phyloP scores from a whole-genome alignment of 2,329 filamentous ascomycete species.

The Cladophialophora yegresii region DNA sequence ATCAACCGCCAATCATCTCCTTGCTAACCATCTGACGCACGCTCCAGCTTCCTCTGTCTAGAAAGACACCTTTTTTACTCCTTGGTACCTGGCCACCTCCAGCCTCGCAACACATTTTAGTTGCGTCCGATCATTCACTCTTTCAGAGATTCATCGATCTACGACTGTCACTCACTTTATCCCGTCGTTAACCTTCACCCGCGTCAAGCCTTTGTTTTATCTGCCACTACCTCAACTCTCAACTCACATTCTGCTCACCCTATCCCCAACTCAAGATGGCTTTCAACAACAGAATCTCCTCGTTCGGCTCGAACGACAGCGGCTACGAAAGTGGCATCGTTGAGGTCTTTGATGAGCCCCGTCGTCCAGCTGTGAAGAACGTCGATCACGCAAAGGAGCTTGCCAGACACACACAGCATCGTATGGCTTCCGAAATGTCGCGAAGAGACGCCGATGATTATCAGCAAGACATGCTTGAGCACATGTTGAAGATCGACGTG shows the following conservation, averaged over 20 bases:
- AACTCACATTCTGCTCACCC: neutral
- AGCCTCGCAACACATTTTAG: conserved; percentile 38
- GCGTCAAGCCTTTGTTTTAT: conserved; percentile 4
- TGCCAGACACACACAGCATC: conserved; percentile 79
- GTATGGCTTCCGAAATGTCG: conserved; percentile 86
- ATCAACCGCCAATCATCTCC: conserved; percentile 16
- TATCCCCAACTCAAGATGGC: conserved; percentile 51
- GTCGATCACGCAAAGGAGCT: conserved; percentile 77
- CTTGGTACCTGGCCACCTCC: conserved; percentile 36
- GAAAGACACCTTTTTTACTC: conserved; percentile 27
- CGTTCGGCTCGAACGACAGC: conserved; percentile 56
- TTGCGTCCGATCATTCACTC: conserved; percentile 34
- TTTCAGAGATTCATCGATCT: conserved; percentile 25
- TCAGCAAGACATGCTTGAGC: conserved; percentile 87
- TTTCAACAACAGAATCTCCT: conserved; percentile 53
- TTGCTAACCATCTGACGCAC: conserved; percentile 26
- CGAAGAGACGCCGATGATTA: conserved; percentile 84
- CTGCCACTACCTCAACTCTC: conserved; percentile 12
- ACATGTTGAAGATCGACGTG: conserved; percentile 93
- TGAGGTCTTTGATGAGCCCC: conserved; percentile 56
- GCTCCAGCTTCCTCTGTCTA: conserved; percentile 31
- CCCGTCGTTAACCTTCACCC: conserved; percentile 27
- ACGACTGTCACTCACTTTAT: conserved; percentile 36
- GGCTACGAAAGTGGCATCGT: conserved; percentile 71
- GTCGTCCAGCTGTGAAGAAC: conserved; percentile 55